Evolutionary conservation across 208 protist genomes (phyloP).

Genomic region (Porcisia hertigi): DNA sequence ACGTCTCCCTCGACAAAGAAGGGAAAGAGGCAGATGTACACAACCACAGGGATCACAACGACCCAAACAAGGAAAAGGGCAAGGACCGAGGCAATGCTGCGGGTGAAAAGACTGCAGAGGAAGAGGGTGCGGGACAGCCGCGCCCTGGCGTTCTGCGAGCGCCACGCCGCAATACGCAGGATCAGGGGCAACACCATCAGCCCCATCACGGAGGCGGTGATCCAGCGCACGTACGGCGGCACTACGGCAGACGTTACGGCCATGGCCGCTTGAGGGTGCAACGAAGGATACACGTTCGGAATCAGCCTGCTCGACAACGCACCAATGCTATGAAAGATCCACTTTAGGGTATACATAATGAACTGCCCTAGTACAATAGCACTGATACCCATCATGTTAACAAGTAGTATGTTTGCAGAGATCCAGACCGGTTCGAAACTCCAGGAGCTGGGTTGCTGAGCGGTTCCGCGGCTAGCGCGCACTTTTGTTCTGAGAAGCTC

Average conservation of each 20-base stretch:
- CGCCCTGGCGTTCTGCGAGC: background rate
- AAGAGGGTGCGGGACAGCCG: constrained; percentile 10
- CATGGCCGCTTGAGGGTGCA: background rate
- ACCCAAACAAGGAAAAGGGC: constrained; percentile 12
- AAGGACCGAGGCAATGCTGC: constrained; percentile 10
- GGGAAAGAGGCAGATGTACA: constrained; percentile 24
- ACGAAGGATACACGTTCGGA: background rate
- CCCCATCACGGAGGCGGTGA: background rate
- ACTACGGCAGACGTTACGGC: background rate
- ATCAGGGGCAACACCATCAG: constrained; percentile 5
- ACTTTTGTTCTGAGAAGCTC: constrained; percentile 22
- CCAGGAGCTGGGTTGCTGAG: background rate
- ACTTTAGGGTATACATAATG: constrained; percentile 1
- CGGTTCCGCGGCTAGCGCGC: background rate
- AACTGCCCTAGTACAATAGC: constrained; percentile 17
- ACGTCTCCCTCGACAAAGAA: constrained; percentile 25
- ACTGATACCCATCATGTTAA: constrained; percentile 2
- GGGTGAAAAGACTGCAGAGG: constrained; percentile 19
- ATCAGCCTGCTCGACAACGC: background rate
- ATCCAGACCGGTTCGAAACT: constrained; percentile 1
- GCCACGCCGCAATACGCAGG: background rate
- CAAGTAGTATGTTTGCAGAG: constrained; percentile 3
- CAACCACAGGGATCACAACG: constrained; percentile 12
- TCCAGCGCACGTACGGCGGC: constrained; percentile 7
- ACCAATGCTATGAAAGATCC: background rate